These are phyloP conservation scores for Ceratocystis colombiana DNA, from an alignment of 2,329 filamentous ascomycete species.

Conservation along the genomic window DNA sequence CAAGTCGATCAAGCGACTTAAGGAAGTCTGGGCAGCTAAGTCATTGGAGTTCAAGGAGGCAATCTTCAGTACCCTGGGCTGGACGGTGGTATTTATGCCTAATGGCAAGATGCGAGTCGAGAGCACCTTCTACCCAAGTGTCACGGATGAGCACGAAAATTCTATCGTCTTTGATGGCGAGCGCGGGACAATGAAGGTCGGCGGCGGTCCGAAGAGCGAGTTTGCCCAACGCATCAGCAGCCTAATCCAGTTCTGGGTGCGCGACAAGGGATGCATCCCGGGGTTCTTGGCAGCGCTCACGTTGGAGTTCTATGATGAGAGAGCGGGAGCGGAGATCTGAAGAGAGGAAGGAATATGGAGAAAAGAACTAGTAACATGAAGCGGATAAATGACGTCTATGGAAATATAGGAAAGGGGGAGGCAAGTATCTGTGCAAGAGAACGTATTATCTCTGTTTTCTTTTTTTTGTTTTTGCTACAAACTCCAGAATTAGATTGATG, in stretches of 20 bases:
- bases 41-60: constrained; percentile 91
- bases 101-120: constrained; percentile 93
- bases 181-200: constrained; percentile 95
- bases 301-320: constrained; percentile 73
- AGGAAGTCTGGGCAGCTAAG: constrained; percentile 86
- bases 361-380: background rate
- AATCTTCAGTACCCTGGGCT: constrained; percentile 82
- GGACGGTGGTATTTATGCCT: constrained; percentile 92
- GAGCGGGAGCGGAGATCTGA: no score
- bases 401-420: constrained; percentile 10
- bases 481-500: constrained; percentile 2
- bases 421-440: constrained; percentile 9
- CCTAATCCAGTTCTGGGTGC: constrained; percentile 90
- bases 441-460: constrained; percentile 4
- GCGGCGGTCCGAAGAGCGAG: constrained; percentile 72
- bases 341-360: constrained; percentile 27
- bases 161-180: constrained; percentile 82
- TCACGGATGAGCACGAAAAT: constrained; percentile 59
- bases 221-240: constrained; percentile 80
- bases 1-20: constrained; percentile 75
- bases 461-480: constrained; percentile 1
- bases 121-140: constrained; percentile 66
- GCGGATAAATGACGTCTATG: background rate
- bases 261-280: constrained; percentile 85
- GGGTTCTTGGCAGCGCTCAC: constrained; percentile 87